A percentile compares a stretch with the other conserved stretches of the same genome.
Evolutionary conservation across 139 green algal species (phyloP).

Genomic region (Chlorella ohadii): DNA sequence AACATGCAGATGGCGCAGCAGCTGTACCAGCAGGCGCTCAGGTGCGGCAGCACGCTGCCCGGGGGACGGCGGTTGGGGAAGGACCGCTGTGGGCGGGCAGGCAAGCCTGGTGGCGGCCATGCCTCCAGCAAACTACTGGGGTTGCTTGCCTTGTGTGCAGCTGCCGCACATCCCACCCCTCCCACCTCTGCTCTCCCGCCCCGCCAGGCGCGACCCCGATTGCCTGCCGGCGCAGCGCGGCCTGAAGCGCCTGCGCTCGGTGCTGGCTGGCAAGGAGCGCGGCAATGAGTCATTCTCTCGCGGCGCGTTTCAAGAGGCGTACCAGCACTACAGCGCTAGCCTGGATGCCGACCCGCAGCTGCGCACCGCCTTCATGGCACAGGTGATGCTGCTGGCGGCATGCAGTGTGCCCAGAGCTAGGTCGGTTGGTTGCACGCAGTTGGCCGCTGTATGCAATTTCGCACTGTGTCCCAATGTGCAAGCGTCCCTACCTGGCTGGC

Average conservation of each 20-base stretch:
- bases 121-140: no score
- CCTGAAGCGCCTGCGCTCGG: constrained; percentile 46
- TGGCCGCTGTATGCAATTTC: no score
- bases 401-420: no score
- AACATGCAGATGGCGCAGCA: constrained; percentile 54
- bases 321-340: constrained; percentile 47
- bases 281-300: constrained; percentile 53
- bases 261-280: constrained; percentile 48
- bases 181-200: neutral
- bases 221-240: constrained; percentile 15
- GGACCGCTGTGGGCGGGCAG: no score
- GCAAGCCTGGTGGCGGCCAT: neutral
- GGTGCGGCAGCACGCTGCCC: neutral
- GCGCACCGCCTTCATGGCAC: constrained; percentile 42
- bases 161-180: no score
- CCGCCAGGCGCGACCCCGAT: constrained; percentile 46
- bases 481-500: no score
- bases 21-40: constrained; percentile 15
- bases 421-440: no score
- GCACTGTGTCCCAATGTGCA: no score
- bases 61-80: no score
- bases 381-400: constrained; percentile 16
- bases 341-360: constrained; percentile 49
- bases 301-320: constrained; percentile 44
- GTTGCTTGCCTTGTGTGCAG: no score